Base-by-base conservation (phyloP, 768 basidiomycete species). In the Suillus plorans region DNA sequence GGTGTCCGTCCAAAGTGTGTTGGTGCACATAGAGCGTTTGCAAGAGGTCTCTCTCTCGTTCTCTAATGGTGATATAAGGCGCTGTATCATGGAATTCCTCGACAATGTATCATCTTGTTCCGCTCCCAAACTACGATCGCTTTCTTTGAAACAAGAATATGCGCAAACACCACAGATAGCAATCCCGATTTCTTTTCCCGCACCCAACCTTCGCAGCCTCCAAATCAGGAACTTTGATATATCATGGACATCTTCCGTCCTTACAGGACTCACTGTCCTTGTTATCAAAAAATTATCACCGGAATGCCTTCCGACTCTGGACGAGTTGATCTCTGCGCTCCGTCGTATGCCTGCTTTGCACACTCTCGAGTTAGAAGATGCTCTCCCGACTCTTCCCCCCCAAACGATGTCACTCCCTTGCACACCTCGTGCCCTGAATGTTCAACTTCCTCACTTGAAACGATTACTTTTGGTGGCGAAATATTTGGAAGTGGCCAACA, bases 181-280 rank as follows among this genome's bases (percentile, higher is more conserved):
- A 36, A 42, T 44, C n/a, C 39, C 61, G 10, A 37, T 68, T 25
- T 67, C 64, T n/a, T 68, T 39, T 36, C 22, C 57, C 58, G 73
- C 74, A 4, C 77, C 79, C 14, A 70, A 70, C 37, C 73, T 84
- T 31, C 75, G 76, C 57, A 69, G 67, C 28, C 66, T 84, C 20
- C 75, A 80, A 63, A 67, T 85, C 1, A 70, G 63, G 16, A 69
- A 73, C 31, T 78, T 79, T 62, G 70, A 72, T 45, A 67, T 82
- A 58, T 68, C 74, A 6, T 79, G 80, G 79, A 69, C 76, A 22
- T 80, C 78, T 1, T 66, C 74, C 1, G 64, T 80, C 16, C 69
- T 84, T 31, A 63, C 63, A 49, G 73, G 73, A 60, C 75, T 84
- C 12, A 77, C 75, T n/a, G 71, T 74, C 59, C 73, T 84, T 36